These are phyloP conservation scores for Trematosphaeria pertusa DNA, from an alignment of 2,329 filamentous ascomycete species.

Conservation along the genomic window DNA sequence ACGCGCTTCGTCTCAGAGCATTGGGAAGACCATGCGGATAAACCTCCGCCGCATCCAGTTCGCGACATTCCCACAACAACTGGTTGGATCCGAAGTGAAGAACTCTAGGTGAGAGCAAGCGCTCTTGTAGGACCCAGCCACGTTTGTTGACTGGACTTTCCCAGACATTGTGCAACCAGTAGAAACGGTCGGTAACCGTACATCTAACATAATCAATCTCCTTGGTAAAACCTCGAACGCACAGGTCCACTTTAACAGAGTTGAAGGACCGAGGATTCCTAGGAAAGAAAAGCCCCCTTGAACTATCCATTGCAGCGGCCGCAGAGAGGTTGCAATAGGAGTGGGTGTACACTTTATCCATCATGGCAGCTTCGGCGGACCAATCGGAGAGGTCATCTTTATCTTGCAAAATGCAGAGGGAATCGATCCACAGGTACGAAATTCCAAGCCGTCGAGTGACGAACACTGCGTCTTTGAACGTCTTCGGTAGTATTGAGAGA, in stretches of 20 bases:
- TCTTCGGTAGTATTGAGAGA: background rate
- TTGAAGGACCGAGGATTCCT: background rate
- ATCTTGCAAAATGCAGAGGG: conserved; percentile 11
- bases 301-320: background rate
- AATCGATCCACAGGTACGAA: conserved; percentile 12
- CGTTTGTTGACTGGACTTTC: conserved; percentile 10
- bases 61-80: conserved; percentile 29
- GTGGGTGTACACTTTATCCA: conserved; percentile 8
- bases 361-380: conserved; percentile 1
- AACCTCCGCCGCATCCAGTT: conserved; percentile 16
- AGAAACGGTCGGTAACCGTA: background rate
- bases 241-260: background rate
- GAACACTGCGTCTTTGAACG: conserved; percentile 1
- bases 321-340: conserved; percentile 10
- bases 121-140: conserved; percentile 18
- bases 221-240: background rate
- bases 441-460: conserved; percentile 7
- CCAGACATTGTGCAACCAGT: background rate
- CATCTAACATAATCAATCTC: background rate
- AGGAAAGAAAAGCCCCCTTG: background rate
- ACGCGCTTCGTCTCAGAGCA: background rate
- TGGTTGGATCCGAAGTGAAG: conserved; percentile 24
- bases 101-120: conserved; percentile 23
- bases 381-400: conserved; percentile 8
- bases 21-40: conserved; percentile 4